Conservation (phyloP, 176 grass and related monocot species). For the Saccharum spontaneum region DNA sequence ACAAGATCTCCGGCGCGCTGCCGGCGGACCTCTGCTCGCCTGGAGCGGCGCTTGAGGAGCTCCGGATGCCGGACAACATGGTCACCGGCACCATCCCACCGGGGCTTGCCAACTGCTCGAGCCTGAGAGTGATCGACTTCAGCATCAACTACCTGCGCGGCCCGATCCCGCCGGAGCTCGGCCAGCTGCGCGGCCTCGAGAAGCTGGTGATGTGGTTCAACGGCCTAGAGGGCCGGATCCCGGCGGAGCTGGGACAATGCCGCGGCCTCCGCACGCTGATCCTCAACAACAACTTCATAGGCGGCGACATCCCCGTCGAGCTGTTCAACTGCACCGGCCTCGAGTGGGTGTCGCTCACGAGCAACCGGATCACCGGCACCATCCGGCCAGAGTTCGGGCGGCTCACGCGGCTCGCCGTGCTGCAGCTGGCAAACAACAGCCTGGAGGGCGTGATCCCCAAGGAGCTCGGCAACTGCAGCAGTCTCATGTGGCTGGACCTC, state of each 20-base stretch:
- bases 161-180: conserved; percentile 73
- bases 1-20: conserved; percentile 62
- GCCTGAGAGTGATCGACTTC: conserved; percentile 69
- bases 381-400: conserved; percentile 73
- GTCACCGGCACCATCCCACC: conserved; percentile 64
- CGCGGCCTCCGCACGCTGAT: conserved; percentile 76
- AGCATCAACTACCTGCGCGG: conserved; percentile 92
- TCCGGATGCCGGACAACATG: conserved; percentile 82
- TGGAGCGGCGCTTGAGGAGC: conserved; percentile 64
- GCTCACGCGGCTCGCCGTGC: conserved; percentile 73
- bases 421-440: conserved; percentile 92
- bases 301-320: conserved; percentile 63
- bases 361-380: conserved; percentile 69
- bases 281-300: conserved; percentile 90
- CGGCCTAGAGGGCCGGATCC: conserved; percentile 61
- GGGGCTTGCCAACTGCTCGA: conserved; percentile 62
- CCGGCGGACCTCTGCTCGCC: conserved; percentile 52
- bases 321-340: conserved; percentile 84
- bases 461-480: conserved; percentile 83
- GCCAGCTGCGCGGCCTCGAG: conserved; percentile 56
- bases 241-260: conserved; percentile 71
- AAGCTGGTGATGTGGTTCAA: conserved; percentile 95
- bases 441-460: conserved; percentile 58
- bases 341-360: conserved; percentile 89
- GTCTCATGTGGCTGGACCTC: conserved; percentile 92